Evolutionary conservation across 139 green algal species (phyloP), one percentile per base, ranked within the genome.

Genomic region (Desmodesmus armatus): DNA sequence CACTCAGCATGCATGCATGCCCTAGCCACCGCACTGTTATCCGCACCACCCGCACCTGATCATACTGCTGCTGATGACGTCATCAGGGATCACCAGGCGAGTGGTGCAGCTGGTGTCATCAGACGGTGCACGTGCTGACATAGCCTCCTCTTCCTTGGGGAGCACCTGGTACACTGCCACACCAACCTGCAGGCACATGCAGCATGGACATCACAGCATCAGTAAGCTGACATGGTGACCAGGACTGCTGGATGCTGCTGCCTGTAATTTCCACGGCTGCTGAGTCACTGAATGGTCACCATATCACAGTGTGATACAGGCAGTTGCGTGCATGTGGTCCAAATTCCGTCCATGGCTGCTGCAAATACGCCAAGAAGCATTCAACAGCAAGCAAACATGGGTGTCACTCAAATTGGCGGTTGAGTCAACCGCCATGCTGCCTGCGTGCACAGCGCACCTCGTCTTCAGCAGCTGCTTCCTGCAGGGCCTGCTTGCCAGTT

Each of bases 1-100:
- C 58, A 29, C n/a, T 73, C 2, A 43, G 6, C 31, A 73, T 41
- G 29, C 65, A 73, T 58, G 47, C 47, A 58, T 13, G 13, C 47
- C 13, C 47, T 1, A 73, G 65, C 65, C 35, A 29, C 29, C 29
- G 21, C 9, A 31, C 60, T 23, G 31, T 39, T 13, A 9, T 71
- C 15, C 39, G n/a, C 39, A n/a, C 31, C 3, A 15, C 35, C 2
- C 43, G n/a, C 55, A 82, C 76, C 76, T 72, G 23, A 72, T n/a
- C 53, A 82, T 82, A 40, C 55, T 82, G 37, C 76, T 82, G 76
- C 76, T 82, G 21, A 85, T 78, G 63, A 23, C 79, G n/a, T 85
- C 65, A 15, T 85, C 79, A 29, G 63, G 62, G 7, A 85, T 63
- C 15, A 85, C 44, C 43, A 85, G 79, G 27, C 79, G 69, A 13